Percentiles rank a stretch among this genome's conserved stretches.
phyloP scores from a whole-genome alignment of 495 filamentous ascomycete species.

The Podospora conica region DNA sequence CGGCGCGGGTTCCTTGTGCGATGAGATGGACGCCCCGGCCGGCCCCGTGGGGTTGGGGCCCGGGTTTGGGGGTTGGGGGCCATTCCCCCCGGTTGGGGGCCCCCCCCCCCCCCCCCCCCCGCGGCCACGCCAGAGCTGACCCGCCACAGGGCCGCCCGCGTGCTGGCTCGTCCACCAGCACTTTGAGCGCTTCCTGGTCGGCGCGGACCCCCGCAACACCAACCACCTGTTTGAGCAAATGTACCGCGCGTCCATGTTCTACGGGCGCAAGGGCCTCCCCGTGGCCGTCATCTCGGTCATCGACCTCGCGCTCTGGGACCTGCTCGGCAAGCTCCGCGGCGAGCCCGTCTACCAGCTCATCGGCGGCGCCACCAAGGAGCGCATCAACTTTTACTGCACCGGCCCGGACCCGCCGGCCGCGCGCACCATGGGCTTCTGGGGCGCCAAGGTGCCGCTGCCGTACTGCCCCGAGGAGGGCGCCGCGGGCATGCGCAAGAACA shows the following conservation, averaged over 20 bases:
- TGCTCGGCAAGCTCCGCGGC: constrained; percentile 79
- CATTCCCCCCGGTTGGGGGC: too few species aligned
- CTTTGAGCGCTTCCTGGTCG: constrained; percentile 84
- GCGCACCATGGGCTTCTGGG: constrained; percentile 78
- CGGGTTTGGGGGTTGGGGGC: too few species aligned
- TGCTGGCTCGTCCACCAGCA: constrained; percentile 91
- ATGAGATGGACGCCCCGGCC: too few species aligned
- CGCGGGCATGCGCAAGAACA: constrained; percentile 75
- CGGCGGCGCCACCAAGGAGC: constrained; percentile 72
- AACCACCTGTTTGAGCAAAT: constrained; percentile 90
- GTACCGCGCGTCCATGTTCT: constrained; percentile 93
- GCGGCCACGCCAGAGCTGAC: constrained; percentile 2
- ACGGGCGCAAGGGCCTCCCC: constrained; percentile 84
- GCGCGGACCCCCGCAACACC: constrained; percentile 79
- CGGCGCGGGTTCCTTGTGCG: too few species aligned
- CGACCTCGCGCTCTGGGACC: constrained; percentile 86
- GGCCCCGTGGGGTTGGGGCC: too few species aligned
- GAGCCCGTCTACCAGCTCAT: constrained; percentile 95
- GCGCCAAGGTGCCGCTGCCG: constrained; percentile 81
- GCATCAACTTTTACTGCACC: constrained; percentile 89
- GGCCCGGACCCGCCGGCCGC: constrained; percentile 75
- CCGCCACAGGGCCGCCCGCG: constrained; percentile 60
- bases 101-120: too few species aligned
- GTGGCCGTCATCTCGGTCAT: constrained; percentile 90
- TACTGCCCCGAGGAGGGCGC: constrained; percentile 82